Evolutionary conservation across 805 yeast species (phyloP).

Genomic region (Naumovozyma baii): DNA sequence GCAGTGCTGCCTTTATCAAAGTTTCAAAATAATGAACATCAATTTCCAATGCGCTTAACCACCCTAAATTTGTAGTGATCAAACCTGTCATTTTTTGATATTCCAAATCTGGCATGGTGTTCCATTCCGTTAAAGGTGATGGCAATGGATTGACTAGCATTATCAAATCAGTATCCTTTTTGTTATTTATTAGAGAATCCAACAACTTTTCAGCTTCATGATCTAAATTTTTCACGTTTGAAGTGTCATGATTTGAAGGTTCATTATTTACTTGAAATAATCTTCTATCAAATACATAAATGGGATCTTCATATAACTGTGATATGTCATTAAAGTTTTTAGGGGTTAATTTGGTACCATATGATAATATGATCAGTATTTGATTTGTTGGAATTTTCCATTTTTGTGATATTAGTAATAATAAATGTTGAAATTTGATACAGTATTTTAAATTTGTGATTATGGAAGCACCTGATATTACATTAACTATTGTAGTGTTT

Average conservation of each 20-base stretch:
- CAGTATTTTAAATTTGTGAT: conserved; percentile 33
- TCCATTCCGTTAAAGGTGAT: conserved; percentile 28
- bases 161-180: not conserved
- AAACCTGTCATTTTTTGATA: conserved; percentile 26
- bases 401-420: conserved; percentile 32
- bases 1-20: conserved; percentile 20
- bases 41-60: conserved; percentile 40
- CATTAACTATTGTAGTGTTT: conserved; percentile 27
- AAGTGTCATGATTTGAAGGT: conserved; percentile 8
- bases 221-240: not conserved
- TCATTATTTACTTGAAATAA: conserved; percentile 35
- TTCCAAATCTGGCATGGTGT: conserved; percentile 2
- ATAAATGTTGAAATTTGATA: conserved; percentile 35
- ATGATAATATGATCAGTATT: conserved; percentile 49
- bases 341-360: conserved; percentile 46
- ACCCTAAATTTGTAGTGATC: conserved; percentile 40
- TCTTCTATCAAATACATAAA: conserved; percentile 56
- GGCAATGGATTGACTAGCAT: not conserved
- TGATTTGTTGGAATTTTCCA: conserved; percentile 35
- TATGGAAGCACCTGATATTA: conserved; percentile 36
- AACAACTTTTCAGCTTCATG: not conserved
- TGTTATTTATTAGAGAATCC: not conserved
- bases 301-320: conserved; percentile 27
- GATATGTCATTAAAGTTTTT: not conserved
- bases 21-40: conserved; percentile 32